phyloP scores from a whole-genome alignment of 164 flowering plant species.

The grape (Vitis vinifera) region ASM3070453v1 NC_081815.1:1479001-1479500 shows the following conservation, averaged over 20 bases:
- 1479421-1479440: too few species aligned
- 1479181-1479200: constrained; percentile 26
- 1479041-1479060: constrained; percentile 53
- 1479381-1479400: too few species aligned
- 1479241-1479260: constrained; percentile 25
- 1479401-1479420: too few species aligned
- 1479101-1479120: constrained; percentile 33
- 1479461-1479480: too few species aligned
- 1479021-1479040: constrained; percentile 53
- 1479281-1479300: constrained; percentile 24
- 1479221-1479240: constrained; percentile 21
- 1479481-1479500: too few species aligned
- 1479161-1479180: constrained; percentile 38
- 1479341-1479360: too few species aligned
- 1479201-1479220: constrained; percentile 40
- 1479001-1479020: constrained; percentile 22
- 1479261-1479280: constrained; percentile 47
- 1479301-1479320: too few species aligned
- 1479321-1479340: too few species aligned
- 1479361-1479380: too few species aligned
- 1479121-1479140: constrained; percentile 39
- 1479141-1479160: constrained; percentile 35
- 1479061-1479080: constrained; percentile 45
- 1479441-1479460: too few species aligned
- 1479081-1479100: constrained; percentile 28